Percentiles rank a stretch among this genome's conserved stretches.
These are phyloP conservation scores for Luffa acutangula DNA, from an alignment of 306 rosid genomes.

Conservation along the genomic window DNA sequence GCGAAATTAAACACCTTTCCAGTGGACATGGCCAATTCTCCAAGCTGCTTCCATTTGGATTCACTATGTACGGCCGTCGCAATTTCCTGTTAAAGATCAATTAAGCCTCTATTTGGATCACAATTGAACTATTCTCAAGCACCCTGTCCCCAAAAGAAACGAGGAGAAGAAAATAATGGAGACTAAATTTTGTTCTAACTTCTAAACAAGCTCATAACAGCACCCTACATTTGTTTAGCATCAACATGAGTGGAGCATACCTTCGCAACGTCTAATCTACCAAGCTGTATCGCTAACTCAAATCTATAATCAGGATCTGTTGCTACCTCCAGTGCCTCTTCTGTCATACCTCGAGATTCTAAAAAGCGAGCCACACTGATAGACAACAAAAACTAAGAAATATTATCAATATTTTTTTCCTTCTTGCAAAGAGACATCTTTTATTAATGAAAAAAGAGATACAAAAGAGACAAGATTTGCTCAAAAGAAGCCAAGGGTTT, in stretches of 20 bases:
- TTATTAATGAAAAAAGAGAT: neutral
- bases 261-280: constrained; percentile 89
- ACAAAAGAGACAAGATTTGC: neutral
- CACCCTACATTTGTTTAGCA: neutral
- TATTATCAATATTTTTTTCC: neutral
- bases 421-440: neutral
- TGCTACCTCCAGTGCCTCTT: constrained; percentile 90
- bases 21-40: constrained; percentile 81
- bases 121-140: neutral
- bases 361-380: constrained; percentile 89
- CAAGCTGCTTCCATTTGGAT: constrained; percentile 96
- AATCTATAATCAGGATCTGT: constrained; percentile 94
- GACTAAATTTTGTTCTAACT: neutral
- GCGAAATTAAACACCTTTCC: constrained; percentile 51
- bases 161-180: neutral
- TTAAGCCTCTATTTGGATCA: neutral
- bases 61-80: constrained; percentile 68
- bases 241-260: constrained; percentile 29
- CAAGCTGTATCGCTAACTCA: constrained; percentile 88
- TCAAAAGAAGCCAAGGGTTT: neutral
- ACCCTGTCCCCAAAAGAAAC: neutral
- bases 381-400: constrained; percentile 6
- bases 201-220: neutral
- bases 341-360: constrained; percentile 95
- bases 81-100: constrained; percentile 44